Conservation (phyloP, 1,284 basidiomycete genomes). For the Ustanciosporium gigantosporum region DNA sequence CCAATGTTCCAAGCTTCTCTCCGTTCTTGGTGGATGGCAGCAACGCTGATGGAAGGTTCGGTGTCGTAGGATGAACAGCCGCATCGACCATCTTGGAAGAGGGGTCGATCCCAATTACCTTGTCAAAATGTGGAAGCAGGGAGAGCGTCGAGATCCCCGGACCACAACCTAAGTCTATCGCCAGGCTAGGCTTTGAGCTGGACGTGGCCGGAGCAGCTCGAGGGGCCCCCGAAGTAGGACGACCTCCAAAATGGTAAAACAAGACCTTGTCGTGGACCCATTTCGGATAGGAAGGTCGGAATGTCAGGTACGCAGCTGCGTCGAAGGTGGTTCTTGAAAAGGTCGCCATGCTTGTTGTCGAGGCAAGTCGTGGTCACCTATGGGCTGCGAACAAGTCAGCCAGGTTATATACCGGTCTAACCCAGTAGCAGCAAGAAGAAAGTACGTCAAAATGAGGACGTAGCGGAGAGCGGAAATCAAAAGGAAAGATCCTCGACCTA, state of each 20-base stretch:
- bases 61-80: conserved; percentile 64
- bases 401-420: no score
- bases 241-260: conserved; percentile 18
- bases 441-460: no score
- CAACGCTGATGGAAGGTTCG: conserved; percentile 4
- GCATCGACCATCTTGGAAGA: conserved; percentile 73
- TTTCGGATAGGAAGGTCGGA: conserved; percentile 36
- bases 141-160: conserved; percentile 72
- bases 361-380: no score
- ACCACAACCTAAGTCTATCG: conserved; percentile 78
- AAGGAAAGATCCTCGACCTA: no score
- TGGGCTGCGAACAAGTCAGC: no score
- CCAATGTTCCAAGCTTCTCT: conserved; percentile 56
- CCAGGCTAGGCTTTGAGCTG: conserved; percentile 10
- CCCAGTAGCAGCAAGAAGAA: no score
- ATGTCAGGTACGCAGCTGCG: conserved; percentile 41
- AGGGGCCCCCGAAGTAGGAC: not conserved
- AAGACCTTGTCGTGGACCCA: conserved; percentile 40
- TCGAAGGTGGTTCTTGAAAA: conserved; percentile 39
- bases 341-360: conserved; percentile 42
- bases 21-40: conserved; percentile 34
- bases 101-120: conserved; percentile 75
- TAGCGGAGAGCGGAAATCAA: no score
- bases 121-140: conserved; percentile 67
- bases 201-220: not conserved